A percentile compares a stretch with the other conserved stretches of the same genome.
Evolutionary conservation across 768 basidiomycete species (phyloP).

Genomic region (Harrya chromipes): DNA sequence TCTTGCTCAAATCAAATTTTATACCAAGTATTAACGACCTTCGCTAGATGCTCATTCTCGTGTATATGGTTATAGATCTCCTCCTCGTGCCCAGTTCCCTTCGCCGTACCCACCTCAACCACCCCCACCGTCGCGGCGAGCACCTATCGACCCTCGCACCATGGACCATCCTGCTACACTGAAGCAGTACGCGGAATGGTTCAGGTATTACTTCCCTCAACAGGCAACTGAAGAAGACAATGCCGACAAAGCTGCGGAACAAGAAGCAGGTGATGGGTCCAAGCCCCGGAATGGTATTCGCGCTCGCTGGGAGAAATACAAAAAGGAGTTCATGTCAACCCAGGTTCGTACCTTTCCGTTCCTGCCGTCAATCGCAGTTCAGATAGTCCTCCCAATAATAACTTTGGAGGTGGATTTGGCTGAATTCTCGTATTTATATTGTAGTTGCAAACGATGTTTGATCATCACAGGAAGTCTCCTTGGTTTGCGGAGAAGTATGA

Average conservation of each 20-base stretch:
- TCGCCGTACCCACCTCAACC: conserved; percentile 38
- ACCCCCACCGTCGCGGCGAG: conserved; percentile 50
- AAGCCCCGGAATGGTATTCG: conserved; percentile 85
- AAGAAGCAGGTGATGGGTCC: conserved; percentile 76
- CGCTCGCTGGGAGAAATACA: conserved; percentile 88
- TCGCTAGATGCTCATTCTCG: conserved; percentile 62
- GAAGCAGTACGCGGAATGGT: conserved; percentile 89
- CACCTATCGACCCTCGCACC: conserved; percentile 76
- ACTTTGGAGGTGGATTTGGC: conserved; percentile 13
- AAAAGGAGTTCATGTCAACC: conserved; percentile 81
- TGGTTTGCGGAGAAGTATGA: conserved; percentile 99
- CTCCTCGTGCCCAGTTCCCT: conserved; percentile 54
- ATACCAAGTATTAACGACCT: conserved; percentile 7
- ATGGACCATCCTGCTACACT: conserved; percentile 78
- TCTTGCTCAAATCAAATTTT: conserved; percentile 20
- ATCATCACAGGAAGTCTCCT: conserved; percentile 90
- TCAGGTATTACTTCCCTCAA: conserved; percentile 70
- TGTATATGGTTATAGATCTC: conserved; percentile 58
- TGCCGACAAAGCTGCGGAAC: conserved; percentile 80
- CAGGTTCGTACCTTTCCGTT: conserved; percentile 65
- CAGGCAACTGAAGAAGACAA: conserved; percentile 81
- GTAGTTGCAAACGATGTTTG: conserved; percentile 94
- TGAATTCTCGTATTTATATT: conserved; percentile 37
- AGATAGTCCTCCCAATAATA: conserved; percentile 12
- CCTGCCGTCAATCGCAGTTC: conserved; percentile 6